Conservation (phyloP, 345 rosid genomes). For the Euphorbia lathyris region DNA sequence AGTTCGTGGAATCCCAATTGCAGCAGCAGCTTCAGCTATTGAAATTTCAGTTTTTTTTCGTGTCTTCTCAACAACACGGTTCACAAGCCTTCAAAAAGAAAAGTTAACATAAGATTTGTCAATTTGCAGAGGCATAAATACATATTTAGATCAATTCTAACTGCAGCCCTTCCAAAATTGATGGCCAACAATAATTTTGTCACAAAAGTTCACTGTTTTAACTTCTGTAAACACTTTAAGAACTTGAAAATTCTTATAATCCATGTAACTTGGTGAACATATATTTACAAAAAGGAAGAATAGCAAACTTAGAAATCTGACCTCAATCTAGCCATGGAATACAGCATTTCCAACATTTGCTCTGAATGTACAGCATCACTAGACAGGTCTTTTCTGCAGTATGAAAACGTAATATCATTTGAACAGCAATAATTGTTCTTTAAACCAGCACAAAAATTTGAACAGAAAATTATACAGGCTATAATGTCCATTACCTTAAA, state of each 20-base stretch:
- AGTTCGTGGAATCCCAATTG: slow-evolving; percentile 74
- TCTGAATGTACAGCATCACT: slow-evolving; percentile 55
- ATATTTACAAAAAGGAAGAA: background rate
- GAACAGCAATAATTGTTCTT: too few species aligned
- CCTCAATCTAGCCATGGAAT: slow-evolving; percentile 88
- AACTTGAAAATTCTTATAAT: background rate
- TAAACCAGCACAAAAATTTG: too few species aligned
- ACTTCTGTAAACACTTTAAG: too few species aligned
- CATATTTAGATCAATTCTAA: background rate
- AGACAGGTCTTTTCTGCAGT: slow-evolving; percentile 41
- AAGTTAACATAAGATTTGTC: background rate
- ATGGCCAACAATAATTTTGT: background rate
- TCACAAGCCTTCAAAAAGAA: slow-evolving; percentile 69
- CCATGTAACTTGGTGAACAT: background rate
- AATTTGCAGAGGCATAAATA: background rate
- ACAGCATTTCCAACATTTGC: slow-evolving; percentile 71
- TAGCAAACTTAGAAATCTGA: too few species aligned
- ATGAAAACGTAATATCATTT: background rate
- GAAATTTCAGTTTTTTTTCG: slow-evolving; percentile 62
- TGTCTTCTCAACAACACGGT: slow-evolving; percentile 82
- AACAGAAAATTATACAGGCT: too few species aligned
- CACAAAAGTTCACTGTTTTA: background rate
- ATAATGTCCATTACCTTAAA: too few species aligned
- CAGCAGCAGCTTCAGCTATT: slow-evolving; percentile 85
- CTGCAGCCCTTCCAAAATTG: background rate